Evolutionary conservation across 306 rosid genomes (phyloP), one percentile per base, ranked within the genome.

Genomic region (Glycine latifolia): DNA sequence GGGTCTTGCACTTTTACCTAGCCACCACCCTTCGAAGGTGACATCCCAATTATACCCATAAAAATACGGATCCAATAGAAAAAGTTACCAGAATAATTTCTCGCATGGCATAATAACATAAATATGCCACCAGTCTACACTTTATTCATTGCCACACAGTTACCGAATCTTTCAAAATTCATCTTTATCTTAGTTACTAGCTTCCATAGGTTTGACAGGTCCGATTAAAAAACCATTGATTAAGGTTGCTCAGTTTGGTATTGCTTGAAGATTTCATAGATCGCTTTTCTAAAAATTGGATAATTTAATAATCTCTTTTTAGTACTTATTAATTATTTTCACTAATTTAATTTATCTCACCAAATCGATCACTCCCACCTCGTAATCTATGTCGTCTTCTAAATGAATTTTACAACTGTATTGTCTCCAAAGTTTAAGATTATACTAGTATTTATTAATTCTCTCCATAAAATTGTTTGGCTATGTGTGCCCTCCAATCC

Each of bases 41-140:
- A 15, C 61, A 59, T 17, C 13, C 10, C 37, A 20, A 59, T 59
- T 59, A 59, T 59, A 4, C 15, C 16, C 7, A 5, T 31, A 12
- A 62, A 62, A 33, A 62, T 60, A 26, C 12, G 67, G 44, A 62
- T 62, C 47, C 13, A 67, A 43, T 8, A 43, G 49, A 67, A 68
- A 46, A 73, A 49, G 58, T 69, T 69, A 71, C 60, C 58, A 9
- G 76, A 71, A 71, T 52, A 52, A 71, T 71, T 71, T 71, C 31
- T 31, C 9, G 4, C 31, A 52, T 71, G 76, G 31, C 61, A 71
- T 52, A n/a, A 59, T 67, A 17, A 44, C 73, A 69, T 46, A 47
- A 69, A 69, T 69, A 69, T 69, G 56, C 74, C 74, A 15, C 56
- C 52, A 49, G 10, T 15, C 35, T 49, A 69, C 14, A 44, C 74